Percentiles rank a stretch among this genome's conserved stretches.
phyloP scores from a whole-genome alignment of 768 basidiomycete species.

The Xanthoconium purpureum region DNA sequence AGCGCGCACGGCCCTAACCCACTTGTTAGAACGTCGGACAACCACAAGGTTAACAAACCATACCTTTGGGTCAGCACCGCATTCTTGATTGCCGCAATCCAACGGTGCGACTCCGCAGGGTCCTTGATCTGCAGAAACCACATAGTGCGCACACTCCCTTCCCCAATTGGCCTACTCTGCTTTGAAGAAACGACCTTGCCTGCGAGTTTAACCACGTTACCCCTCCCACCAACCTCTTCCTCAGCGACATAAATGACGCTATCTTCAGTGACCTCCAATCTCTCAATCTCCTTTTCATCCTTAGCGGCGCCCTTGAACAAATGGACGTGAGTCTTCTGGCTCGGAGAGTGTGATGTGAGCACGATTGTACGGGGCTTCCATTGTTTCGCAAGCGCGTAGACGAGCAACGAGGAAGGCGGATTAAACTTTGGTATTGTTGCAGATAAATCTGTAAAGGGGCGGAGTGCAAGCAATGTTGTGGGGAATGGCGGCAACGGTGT shows the following conservation, averaged over 20 bases:
- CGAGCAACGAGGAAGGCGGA: slow-evolving; percentile 63
- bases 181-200: slow-evolving; percentile 56
- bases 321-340: slow-evolving; percentile 55
- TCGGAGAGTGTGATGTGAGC: slow-evolving; percentile 43
- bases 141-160: slow-evolving; percentile 12
- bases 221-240: slow-evolving; percentile 41
- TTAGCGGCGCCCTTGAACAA: slow-evolving; percentile 61
- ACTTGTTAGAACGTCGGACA: neutral
- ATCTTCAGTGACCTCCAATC: slow-evolving; percentile 72
- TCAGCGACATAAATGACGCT: slow-evolving; percentile 76
- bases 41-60: neutral
- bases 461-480: slow-evolving; percentile 49
- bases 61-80: slow-evolving; percentile 71
- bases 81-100: slow-evolving; percentile 74
- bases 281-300: slow-evolving; percentile 69
- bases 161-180: slow-evolving; percentile 19
- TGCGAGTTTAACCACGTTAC: slow-evolving; percentile 63
- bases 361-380: slow-evolving; percentile 69
- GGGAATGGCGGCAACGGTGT: slow-evolving; percentile 55
- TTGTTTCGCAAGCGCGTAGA: slow-evolving; percentile 68
- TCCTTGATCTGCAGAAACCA: slow-evolving; percentile 71
- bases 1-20: slow-evolving; percentile 59
- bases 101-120: slow-evolving; percentile 60
- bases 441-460: slow-evolving; percentile 50
- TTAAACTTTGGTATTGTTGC: slow-evolving; percentile 65